Evolutionary conservation across 495 filamentous ascomycete species (phyloP).

Genomic region (Jackrogersella multiformis): DNA sequence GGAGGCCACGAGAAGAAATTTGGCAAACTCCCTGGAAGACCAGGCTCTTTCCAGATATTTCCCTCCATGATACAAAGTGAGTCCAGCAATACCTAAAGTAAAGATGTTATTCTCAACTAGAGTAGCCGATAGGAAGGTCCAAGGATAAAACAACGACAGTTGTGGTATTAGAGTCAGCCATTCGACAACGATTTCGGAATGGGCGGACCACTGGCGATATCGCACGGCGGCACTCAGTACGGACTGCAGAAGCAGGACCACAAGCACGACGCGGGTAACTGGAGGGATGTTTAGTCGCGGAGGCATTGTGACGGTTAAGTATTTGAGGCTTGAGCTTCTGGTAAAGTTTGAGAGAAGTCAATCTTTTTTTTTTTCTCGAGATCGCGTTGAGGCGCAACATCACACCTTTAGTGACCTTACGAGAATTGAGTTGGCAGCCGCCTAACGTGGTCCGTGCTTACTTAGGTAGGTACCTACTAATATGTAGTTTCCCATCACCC

Average conservation of each 20-base stretch:
- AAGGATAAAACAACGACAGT: conserved; percentile 84
- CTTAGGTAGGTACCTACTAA: neutral
- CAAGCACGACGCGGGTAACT: conserved; percentile 82
- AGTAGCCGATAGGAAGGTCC: conserved; percentile 87
- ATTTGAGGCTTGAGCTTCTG: conserved; percentile 25
- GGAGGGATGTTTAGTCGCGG: conserved; percentile 92
- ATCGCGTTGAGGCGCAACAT: conserved; percentile 36
- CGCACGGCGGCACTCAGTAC: conserved; percentile 81
- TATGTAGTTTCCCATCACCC: neutral
- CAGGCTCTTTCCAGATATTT: conserved; percentile 96
- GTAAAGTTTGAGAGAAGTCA: conserved; percentile 28
- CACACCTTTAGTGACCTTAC: conserved; percentile 29
- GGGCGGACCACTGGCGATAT: conserved; percentile 67
- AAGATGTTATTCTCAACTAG: conserved; percentile 94
- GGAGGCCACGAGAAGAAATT: conserved; percentile 81
- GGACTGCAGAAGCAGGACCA: conserved; percentile 77
- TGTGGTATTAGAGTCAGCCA: conserved; percentile 89
- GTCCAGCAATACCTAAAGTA: conserved; percentile 79
- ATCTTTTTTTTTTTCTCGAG: conserved; percentile 37
- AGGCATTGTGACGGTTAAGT: conserved; percentile 65
- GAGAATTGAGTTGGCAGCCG: conserved; percentile 25
- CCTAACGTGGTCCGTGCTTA: conserved; percentile 29
- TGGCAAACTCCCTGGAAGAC: conserved; percentile 91
- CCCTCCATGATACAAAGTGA: conserved; percentile 91
- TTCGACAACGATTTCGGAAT: conserved; percentile 72